phyloP scores from a whole-genome alignment of 2,329 filamentous ascomycete genomes.

The Hyphodiscus sp. region DNA sequence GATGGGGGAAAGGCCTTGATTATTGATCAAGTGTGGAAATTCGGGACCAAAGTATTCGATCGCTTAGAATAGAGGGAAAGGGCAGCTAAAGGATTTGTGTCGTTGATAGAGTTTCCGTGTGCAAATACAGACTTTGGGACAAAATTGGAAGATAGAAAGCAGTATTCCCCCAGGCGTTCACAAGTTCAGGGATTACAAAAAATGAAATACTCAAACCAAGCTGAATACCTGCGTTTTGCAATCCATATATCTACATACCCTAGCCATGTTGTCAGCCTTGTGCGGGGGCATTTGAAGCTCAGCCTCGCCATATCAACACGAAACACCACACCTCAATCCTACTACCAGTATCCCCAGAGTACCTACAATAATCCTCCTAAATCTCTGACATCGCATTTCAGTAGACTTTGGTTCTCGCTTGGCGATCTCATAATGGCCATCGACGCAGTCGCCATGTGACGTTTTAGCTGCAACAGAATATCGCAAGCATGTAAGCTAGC shows the following conservation, averaged over 20 bases:
- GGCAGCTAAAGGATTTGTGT: background rate
- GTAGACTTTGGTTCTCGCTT: conserved; percentile 17
- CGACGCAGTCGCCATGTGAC: conserved; percentile 17
- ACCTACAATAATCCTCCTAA: no score
- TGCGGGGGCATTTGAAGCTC: no score
- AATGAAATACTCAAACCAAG: no score
- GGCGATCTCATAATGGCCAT: conserved; percentile 26
- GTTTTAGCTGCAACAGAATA: conserved; percentile 14
- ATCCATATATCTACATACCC: no score
- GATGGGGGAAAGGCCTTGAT: conserved; percentile 42
- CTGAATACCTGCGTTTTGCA: no score
- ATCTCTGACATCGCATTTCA: no score
- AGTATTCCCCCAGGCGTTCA: background rate
- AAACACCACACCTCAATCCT: no score
- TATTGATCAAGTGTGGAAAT: conserved; percentile 20
- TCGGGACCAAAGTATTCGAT: conserved; percentile 16
- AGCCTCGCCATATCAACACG: no score
- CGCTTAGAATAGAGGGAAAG: conserved; percentile 3
- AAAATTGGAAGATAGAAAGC: background rate
- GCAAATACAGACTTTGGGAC: background rate
- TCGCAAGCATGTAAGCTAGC: conserved; percentile 10
- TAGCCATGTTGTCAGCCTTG: no score
- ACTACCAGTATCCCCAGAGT: no score
- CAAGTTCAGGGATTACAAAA: background rate
- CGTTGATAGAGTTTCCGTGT: background rate